Evolutionary conservation across 2,329 filamentous ascomycete genomes (phyloP), one percentile per base, ranked within the genome.

Genomic region (Biscogniauxia mediterranea): DNA sequence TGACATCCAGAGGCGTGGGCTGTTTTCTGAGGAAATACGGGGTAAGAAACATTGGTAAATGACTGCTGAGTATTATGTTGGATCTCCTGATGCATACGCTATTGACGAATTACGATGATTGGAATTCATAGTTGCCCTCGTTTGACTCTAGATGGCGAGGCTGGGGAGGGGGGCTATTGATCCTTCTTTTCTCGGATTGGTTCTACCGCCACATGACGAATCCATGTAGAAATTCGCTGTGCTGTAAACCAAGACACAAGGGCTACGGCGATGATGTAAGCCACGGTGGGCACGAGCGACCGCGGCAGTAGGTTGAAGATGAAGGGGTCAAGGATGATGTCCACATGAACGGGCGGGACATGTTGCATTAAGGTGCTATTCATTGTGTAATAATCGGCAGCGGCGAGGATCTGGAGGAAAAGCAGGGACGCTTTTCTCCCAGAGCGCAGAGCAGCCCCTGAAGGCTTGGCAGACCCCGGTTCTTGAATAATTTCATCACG

Each of bases 321-420:
- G 72, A 89, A 98, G 0, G 93, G 93, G 75, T 98, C 95, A 23
- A 99, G 85, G 69, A 97, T 90, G 75, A 88, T 76, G 69, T 99
- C 94, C 56, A 89, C 89, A 57, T 87, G 79, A 3, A 98, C 92
- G 0, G 87, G 85, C 1, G 89, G 88, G 15, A 91, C 89, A 63
- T 82, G 71, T 55, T 80, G 76, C 94, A 98, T 98, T 70, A 97
- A 83, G 1, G 83, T 83, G 63, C 80, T 76, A 72, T 97, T 84
- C 61, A 86, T 82, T 11, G 91, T 90, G 76, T 91, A 96, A 79
- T 94, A 99, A 70, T 96, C 92, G 54, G 95, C 93, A 20, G 89
- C 86, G 15, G 93, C 86, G 64, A 84, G 82, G 57, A 98, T 80
- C 64, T 86, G 89, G 2, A 98, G 83, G 59, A 96, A 85, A 7